Percentiles rank a stretch among this genome's conserved stretches.
Evolutionary conservation across 805 yeast species (phyloP).

Genomic region (Candida endomychidarum): DNA sequence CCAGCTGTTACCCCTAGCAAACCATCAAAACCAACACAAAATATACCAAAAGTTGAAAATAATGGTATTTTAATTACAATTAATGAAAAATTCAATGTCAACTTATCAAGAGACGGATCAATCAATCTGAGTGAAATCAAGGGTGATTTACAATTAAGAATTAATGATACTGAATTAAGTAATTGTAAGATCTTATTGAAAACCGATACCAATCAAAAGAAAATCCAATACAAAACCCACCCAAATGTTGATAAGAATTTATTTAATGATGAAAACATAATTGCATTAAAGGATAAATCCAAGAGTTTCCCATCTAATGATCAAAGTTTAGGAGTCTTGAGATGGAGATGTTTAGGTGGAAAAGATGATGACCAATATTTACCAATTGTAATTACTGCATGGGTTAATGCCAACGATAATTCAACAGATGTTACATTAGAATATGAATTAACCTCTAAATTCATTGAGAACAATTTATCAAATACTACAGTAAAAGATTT

Average conservation of each 20-base stretch:
- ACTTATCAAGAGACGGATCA: slow-evolving; percentile 81
- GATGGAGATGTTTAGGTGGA: slow-evolving; percentile 82
- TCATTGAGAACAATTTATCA: slow-evolving; percentile 19
- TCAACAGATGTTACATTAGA: slow-evolving; percentile 81
- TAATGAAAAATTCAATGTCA: slow-evolving; percentile 76
- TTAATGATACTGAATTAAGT: slow-evolving; percentile 72
- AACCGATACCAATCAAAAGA: slow-evolving; percentile 47
- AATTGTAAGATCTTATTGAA: slow-evolving; percentile 61
- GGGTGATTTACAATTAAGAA: slow-evolving; percentile 87
- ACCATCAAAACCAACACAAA: slow-evolving; percentile 16
- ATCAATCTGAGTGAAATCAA: slow-evolving; percentile 69
- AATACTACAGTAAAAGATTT: slow-evolving; percentile 45
- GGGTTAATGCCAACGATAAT: slow-evolving; percentile 68
- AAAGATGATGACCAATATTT: slow-evolving; percentile 53
- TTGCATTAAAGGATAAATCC: slow-evolving; percentile 72
- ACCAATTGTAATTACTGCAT: slow-evolving; percentile 78
- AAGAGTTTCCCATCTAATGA: slow-evolving; percentile 91
- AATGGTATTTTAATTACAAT: slow-evolving; percentile 78
- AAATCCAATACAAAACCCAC: slow-evolving; percentile 83
- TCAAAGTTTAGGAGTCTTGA: slow-evolving; percentile 83
- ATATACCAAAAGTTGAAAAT: slow-evolving; percentile 40
- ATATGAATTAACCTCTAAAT: slow-evolving; percentile 65
- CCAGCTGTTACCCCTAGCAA: no score
- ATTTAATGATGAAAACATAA: slow-evolving; percentile 56
- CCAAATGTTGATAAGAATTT: slow-evolving; percentile 87